Base-by-base conservation (phyloP, 192 early-diverging fungal species). In the Coemansia sp. region DNA sequence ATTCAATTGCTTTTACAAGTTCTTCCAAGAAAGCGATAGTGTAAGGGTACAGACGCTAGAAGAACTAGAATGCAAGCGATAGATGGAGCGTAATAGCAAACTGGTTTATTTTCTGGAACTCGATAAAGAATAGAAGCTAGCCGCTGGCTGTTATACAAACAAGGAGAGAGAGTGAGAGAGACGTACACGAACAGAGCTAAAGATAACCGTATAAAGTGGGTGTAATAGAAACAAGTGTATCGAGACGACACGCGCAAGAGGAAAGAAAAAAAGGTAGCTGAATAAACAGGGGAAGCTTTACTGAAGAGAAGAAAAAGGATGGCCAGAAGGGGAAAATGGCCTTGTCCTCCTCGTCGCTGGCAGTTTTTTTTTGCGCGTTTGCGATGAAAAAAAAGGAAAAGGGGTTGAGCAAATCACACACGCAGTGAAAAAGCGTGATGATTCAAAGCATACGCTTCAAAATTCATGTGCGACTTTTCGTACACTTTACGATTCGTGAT, bases 371-470 rank as follows among this genome's bases (percentile, higher is more conserved):
- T 26, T 53, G 15, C 23, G 28, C 20, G 10, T 15, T 28, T 23
- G 7, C 25, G 10, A 23, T 3, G 8, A 53, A 26, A 45, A 53
- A 53, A 29, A 29, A 53, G 51, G n/a, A 53, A 15, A 53, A 25
- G 25, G 25, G 51, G 51, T 10, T 20, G 49, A 53, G 51, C 51
- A 53, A 53, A 53, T 53, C 51, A 53, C 51, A 15, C 51, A 53
- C 8, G 51, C n/a, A 26, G 1, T 4, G 26, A 53, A 53, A 53
- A 53, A 5, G 48, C 48, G 37, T 40, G 37, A 40, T 15, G 37
- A 40, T 40, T 40, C 15, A 15, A 40, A 40, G 37, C 37, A 40
- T 3, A 40, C 37, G 37, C 37, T 15, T 40, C 10, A 15, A 40
- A 40, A 40, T 40, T 40, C 15, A 7, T 37, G 37, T 7, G 37